These are phyloP conservation scores for Malassezia caprae DNA, from an alignment of 1,284 basidiomycete genomes.

Conservation along the genomic window DNA sequence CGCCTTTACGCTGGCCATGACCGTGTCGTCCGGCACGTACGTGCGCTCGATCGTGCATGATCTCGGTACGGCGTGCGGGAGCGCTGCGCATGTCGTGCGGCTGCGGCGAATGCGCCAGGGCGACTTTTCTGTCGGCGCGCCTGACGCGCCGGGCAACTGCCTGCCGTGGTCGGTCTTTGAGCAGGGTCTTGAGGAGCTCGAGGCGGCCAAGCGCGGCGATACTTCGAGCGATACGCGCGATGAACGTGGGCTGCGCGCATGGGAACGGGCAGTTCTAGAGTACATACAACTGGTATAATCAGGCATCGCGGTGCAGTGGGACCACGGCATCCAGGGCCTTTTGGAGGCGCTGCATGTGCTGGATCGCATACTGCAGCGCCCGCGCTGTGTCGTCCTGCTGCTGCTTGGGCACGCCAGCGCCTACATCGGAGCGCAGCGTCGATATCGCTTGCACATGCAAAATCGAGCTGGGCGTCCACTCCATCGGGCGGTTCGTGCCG, in stretches of 20 bases:
- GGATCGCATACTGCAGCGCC: slow-evolving; percentile 13
- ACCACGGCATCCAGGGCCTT: slow-evolving; percentile 15
- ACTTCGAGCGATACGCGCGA: slow-evolving; percentile 17
- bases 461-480: neutral
- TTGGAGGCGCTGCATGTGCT: slow-evolving; percentile 9
- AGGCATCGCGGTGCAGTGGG: slow-evolving; percentile 12
- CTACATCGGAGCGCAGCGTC: slow-evolving; percentile 17
- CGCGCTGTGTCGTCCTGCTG: slow-evolving; percentile 12
- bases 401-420: slow-evolving; percentile 9
- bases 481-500: neutral
- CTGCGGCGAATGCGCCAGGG: slow-evolving; percentile 43
- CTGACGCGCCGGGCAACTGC: slow-evolving; percentile 27
- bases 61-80: slow-evolving; percentile 28
- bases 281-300: slow-evolving; percentile 10
- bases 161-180: slow-evolving; percentile 39
- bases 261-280: slow-evolving; percentile 28
- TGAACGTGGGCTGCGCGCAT: slow-evolving; percentile 22
- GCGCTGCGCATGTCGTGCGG: slow-evolving; percentile 42
- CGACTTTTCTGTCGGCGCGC: slow-evolving; percentile 27
- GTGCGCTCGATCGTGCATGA: slow-evolving; percentile 47
- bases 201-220: slow-evolving; percentile 19
- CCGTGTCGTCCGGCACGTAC: slow-evolving; percentile 45
- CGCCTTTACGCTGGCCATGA: slow-evolving; percentile 32
- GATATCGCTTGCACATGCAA: slow-evolving; percentile 11
- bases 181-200: slow-evolving; percentile 32